phyloP scores from a whole-genome alignment of 805 yeast species.

The Tetrapisispora pingtungensis region DNA sequence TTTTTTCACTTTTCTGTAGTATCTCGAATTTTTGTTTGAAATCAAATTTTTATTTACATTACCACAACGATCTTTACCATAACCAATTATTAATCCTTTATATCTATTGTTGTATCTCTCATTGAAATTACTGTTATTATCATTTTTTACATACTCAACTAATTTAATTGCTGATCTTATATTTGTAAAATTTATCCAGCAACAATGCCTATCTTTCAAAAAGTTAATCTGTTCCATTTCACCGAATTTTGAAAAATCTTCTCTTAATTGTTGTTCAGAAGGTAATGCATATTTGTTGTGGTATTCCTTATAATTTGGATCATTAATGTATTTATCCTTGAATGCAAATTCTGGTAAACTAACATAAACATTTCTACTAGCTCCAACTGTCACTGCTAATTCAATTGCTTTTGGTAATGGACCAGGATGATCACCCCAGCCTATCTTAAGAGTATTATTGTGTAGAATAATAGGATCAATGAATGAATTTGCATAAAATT shows the following conservation, averaged over 20 bases:
- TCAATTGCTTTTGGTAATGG: slow-evolving; percentile 46
- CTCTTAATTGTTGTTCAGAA: slow-evolving; percentile 39
- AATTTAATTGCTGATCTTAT: slow-evolving; percentile 54
- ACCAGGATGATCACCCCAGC: slow-evolving; percentile 66
- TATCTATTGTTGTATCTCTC: slow-evolving; percentile 39
- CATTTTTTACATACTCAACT: slow-evolving; percentile 46
- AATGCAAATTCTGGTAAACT: slow-evolving; percentile 42
- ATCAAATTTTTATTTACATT: slow-evolving; percentile 33
- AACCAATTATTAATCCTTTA: slow-evolving; percentile 46
- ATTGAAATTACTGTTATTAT: slow-evolving; percentile 29
- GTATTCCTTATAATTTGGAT: slow-evolving; percentile 26
- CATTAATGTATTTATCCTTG: slow-evolving; percentile 28
- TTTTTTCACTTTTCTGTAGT: slow-evolving; percentile 34
- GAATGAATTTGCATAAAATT: slow-evolving; percentile 52
- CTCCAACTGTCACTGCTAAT: slow-evolving; percentile 61
- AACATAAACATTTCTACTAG: slow-evolving; percentile 67
- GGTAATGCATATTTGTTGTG: slow-evolving; percentile 32
- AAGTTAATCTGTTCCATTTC: slow-evolving; percentile 68
- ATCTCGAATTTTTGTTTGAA: slow-evolving; percentile 42
- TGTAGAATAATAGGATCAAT: slow-evolving; percentile 52
- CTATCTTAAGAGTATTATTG: slow-evolving; percentile 51
- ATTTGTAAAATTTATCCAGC: slow-evolving; percentile 60
- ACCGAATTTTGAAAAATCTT: slow-evolving; percentile 57
- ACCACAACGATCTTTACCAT: slow-evolving; percentile 76
- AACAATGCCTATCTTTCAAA: slow-evolving; percentile 60